Percentiles rank a stretch among this genome's conserved stretches.
Conservation (phyloP, 2,329 filamentous ascomycete genomes). For the Aspergillus floridensis region DNA sequence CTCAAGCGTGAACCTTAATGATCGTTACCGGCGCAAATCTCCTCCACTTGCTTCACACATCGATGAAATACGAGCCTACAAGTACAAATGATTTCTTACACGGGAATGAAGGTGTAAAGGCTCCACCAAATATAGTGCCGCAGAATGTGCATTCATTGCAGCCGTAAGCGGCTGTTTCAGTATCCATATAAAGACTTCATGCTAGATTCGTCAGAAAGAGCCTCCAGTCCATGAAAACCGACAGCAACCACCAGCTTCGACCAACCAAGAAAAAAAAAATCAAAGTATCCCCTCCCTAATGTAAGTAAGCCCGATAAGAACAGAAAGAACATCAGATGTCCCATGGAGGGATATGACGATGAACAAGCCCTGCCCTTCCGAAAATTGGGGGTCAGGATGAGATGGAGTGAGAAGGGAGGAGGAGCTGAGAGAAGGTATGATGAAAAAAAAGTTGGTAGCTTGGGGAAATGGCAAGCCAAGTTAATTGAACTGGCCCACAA, state of each 20-base stretch:
- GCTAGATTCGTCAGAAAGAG: conserved; percentile 1
- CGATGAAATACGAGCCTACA: neutral
- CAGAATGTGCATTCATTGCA: conserved; percentile 17
- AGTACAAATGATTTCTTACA: neutral
- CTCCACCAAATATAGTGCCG: conserved; percentile 3
- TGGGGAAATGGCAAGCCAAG: conserved; percentile 24
- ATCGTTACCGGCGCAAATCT: neutral
- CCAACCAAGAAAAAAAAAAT: conserved; percentile 9
- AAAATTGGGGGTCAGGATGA: neutral
- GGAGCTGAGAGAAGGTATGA: conserved; percentile 14
- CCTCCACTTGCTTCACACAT: neutral
- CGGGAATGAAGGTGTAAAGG: neutral
- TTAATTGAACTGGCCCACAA: conserved; percentile 25
- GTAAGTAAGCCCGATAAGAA: conserved; percentile 5
- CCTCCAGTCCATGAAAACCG: neutral
- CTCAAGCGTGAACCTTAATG: neutral
- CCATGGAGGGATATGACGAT: conserved; percentile 12
- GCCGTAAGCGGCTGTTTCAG: conserved; percentile 9
- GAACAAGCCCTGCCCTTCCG: neutral
- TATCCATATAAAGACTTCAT: neutral
- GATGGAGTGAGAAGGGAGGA: conserved; percentile 7
- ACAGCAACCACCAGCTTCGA: conserved; percentile 9
- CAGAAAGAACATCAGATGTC: conserved; percentile 9
- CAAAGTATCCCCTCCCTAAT: neutral
- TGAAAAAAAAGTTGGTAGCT: conserved; percentile 16